phyloP scores from a whole-genome alignment of 352 stramenopile species.

The Globisporangium recalcitrans region DNA sequence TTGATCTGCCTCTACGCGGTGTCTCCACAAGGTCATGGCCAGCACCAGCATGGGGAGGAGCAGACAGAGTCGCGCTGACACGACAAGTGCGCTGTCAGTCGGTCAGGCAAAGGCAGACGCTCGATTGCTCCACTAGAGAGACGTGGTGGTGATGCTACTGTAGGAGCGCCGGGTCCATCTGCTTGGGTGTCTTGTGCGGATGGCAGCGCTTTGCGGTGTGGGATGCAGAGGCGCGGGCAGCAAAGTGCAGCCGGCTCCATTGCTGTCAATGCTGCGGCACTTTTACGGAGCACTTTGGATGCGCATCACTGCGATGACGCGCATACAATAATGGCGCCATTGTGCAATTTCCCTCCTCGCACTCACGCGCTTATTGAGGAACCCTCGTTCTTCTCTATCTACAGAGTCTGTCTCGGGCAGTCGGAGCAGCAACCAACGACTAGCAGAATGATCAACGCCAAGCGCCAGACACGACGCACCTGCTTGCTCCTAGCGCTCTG shows the following conservation, averaged over 20 bases:
- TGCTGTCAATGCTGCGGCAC: neutral
- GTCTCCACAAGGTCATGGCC: neutral
- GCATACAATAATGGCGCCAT: neutral
- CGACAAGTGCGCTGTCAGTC: neutral
- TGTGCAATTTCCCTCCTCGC: neutral
- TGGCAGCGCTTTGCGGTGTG: neutral
- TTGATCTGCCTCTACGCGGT: neutral
- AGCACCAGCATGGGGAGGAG: neutral
- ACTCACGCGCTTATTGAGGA: constrained; percentile 4
- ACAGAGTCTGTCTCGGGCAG: neutral
- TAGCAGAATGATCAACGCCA: neutral
- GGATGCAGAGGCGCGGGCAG: neutral
- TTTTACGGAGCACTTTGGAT: neutral
- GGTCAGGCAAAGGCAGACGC: neutral
- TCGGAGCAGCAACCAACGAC: neutral
- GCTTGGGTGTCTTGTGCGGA: neutral
- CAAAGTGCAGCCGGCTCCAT: neutral
- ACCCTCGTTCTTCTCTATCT: constrained; percentile 8
- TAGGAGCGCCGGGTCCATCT: neutral
- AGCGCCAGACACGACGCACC: neutral
- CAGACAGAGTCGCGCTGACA: neutral
- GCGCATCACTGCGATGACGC: neutral
- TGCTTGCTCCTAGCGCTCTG: neutral
- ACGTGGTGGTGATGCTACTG: neutral
- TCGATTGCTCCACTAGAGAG: neutral